Evolutionary conservation across 1,284 basidiomycete species (phyloP).

Genomic region (Moesziomyces sp.): DNA sequence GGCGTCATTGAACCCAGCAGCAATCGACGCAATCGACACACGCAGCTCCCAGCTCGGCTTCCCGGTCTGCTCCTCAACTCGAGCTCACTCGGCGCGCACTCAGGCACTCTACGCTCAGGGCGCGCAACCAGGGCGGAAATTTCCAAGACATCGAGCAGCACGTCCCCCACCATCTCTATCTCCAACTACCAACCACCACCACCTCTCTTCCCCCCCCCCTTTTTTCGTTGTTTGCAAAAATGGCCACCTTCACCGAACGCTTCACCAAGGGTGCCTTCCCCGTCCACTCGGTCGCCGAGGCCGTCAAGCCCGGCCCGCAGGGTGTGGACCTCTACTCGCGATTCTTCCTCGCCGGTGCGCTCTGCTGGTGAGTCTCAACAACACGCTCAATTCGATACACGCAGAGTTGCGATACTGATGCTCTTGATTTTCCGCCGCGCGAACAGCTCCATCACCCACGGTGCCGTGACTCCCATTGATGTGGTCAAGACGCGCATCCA

Average conservation of each 20-base stretch:
- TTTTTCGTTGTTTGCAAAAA: slow-evolving; percentile 8
- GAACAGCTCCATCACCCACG: slow-evolving; percentile 84
- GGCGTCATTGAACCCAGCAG: no score
- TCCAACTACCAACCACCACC: slow-evolving; percentile 13
- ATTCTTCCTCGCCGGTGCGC: slow-evolving; percentile 81
- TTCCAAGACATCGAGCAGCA: no score
- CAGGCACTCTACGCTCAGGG: no score
- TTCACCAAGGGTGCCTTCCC: slow-evolving; percentile 61
- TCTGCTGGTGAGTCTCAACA: slow-evolving; percentile 73
- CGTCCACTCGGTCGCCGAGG: slow-evolving; percentile 57
- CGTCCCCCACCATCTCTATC: not conserved
- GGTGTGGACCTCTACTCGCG: slow-evolving; percentile 69
- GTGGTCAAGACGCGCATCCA: slow-evolving; percentile 92
- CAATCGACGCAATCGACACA: no score
- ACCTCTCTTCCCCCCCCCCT: not conserved
- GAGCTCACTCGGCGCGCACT: no score
- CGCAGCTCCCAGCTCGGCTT: no score
- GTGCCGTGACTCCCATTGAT: slow-evolving; percentile 69
- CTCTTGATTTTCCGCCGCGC: not conserved
- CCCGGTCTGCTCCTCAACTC: no score
- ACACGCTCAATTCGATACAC: not conserved
- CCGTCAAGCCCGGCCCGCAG: slow-evolving; percentile 51
- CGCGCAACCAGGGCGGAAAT: no score
- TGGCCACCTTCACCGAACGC: slow-evolving; percentile 52
- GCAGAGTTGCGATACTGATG: no score